These are phyloP conservation scores for Eutrema japonicum DNA, from an alignment of 345 rosid genomes.

Conservation along the genomic window DNA sequence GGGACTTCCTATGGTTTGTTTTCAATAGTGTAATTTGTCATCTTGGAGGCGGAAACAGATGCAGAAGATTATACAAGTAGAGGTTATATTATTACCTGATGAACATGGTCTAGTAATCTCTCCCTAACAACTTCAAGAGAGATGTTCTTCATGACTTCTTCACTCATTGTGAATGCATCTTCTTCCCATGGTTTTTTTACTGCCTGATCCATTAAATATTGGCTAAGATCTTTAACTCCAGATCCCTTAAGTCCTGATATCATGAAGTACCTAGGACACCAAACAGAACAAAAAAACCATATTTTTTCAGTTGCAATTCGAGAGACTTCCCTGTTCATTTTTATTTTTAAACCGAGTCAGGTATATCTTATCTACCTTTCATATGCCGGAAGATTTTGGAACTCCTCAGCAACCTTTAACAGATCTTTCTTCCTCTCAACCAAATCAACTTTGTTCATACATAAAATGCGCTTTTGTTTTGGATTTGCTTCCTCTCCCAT, in stretches of 20 bases:
- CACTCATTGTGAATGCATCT: conserved; percentile 77
- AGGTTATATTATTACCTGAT: conserved; percentile 61
- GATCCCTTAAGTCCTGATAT: conserved; percentile 85
- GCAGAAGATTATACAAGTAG: conserved; percentile 18
- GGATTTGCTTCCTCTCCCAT: conserved; percentile 71
- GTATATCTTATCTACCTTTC: conserved; percentile 57
- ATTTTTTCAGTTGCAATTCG: background rate
- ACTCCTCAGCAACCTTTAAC: conserved; percentile 70
- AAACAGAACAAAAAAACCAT: background rate
- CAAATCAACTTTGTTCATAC: conserved; percentile 91
- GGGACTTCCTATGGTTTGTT: conserved; percentile 74
- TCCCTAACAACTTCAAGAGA: conserved; percentile 92
- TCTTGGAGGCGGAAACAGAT: background rate
- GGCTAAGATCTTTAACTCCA: conserved; percentile 75
- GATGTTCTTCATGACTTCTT: conserved; percentile 85
- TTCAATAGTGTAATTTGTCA: background rate
- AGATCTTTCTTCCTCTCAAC: conserved; percentile 82
- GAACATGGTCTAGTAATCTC: conserved; percentile 82
- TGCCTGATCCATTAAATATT: conserved; percentile 83
- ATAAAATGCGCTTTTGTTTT: conserved; percentile 76
- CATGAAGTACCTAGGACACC: conserved; percentile 71
- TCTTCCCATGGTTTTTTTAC: conserved; percentile 94
- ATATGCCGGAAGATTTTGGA: conserved; percentile 79
- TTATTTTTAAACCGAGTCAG: background rate
- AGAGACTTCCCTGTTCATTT: background rate